Percentiles rank a stretch among this genome's conserved stretches.
Conservation (phyloP, 768 basidiomycete species). For the Hygrophoropsis aurantiaca region DNA sequence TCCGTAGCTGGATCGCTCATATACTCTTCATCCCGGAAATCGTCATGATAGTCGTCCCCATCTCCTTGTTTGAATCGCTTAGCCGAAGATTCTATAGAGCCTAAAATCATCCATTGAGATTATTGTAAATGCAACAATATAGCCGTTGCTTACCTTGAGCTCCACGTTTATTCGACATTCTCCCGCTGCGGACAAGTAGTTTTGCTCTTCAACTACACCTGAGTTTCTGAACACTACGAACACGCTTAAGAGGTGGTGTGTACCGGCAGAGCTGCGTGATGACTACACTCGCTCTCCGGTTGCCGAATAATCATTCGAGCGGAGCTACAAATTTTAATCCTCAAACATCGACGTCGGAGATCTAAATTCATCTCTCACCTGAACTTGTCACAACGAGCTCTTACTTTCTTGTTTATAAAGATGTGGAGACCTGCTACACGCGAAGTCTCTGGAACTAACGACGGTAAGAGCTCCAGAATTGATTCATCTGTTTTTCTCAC, state of each 20-base stretch:
- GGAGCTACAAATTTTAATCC: slow-evolving; percentile 25
- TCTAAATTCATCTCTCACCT: slow-evolving; percentile 26
- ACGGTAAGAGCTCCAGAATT: slow-evolving; percentile 75
- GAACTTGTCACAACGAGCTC: slow-evolving; percentile 10
- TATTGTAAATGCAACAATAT: no score
- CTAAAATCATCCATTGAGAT: neutral
- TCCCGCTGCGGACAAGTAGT: neutral
- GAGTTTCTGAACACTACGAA: no score
- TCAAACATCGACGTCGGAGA: slow-evolving; percentile 27
- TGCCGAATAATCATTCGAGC: slow-evolving; percentile 28
- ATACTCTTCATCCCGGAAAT: slow-evolving; percentile 58
- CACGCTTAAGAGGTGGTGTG: no score
- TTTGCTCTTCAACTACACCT: no score
- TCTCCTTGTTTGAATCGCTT: slow-evolving; percentile 45
- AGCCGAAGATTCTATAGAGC: slow-evolving; percentile 16
- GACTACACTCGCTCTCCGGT: no score
- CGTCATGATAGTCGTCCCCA: slow-evolving; percentile 53
- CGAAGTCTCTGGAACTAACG: slow-evolving; percentile 91
- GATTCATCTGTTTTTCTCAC: slow-evolving; percentile 2
- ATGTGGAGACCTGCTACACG: slow-evolving; percentile 92
- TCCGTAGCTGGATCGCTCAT: slow-evolving; percentile 30
- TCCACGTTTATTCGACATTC: slow-evolving; percentile 40
- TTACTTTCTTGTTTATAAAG: slow-evolving; percentile 38
- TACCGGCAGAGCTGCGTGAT: no score
- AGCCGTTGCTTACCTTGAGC: slow-evolving; percentile 34